Percentiles rank a stretch among this genome's conserved stretches.
Evolutionary conservation across 805 yeast species (phyloP).

Genomic region (Sugiyamaella floridensis): DNA sequence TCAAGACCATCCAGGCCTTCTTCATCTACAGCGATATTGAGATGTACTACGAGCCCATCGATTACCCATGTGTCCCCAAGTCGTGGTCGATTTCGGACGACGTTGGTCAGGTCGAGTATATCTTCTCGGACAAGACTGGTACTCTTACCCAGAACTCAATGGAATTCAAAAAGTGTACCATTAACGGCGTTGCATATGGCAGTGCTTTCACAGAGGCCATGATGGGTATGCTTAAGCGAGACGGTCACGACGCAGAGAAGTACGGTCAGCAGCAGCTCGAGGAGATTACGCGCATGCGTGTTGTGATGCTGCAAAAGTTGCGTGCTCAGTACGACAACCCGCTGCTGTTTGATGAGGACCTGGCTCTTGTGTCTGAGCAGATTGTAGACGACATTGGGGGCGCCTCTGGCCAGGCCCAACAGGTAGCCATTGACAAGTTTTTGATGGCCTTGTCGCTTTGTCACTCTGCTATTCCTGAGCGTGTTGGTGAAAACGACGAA

Average conservation of each 20-base stretch:
- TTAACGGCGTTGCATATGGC: conserved; percentile 63
- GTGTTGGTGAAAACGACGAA: conserved; percentile 28
- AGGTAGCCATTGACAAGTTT: conserved; percentile 46
- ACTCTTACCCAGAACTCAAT: conserved; percentile 76
- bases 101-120: conserved; percentile 74
- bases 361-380: conserved; percentile 56
- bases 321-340: conserved; percentile 35
- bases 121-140: conserved; percentile 80
- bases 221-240: conserved; percentile 61
- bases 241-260: conserved; percentile 39
- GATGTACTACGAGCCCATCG: conserved; percentile 62
- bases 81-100: conserved; percentile 82
- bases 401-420: conserved; percentile 37
- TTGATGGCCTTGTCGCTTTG: conserved; percentile 64
- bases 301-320: conserved; percentile 43
- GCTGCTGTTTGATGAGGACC: conserved; percentile 41
- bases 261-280: conserved; percentile 39
- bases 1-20: conserved; percentile 68
- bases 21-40: conserved; percentile 64
- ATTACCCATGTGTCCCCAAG: conserved; percentile 73
- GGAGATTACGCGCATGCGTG: conserved; percentile 38
- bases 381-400: conserved; percentile 48
- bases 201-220: conserved; percentile 72
- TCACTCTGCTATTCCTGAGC: conserved; percentile 66
- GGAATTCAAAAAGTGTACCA: conserved; percentile 74